A percentile compares a stretch with the other conserved stretches of the same genome.
Conservation (phyloP, 495 filamentous ascomycete species). For the Xeromyces bisporus region DNA sequence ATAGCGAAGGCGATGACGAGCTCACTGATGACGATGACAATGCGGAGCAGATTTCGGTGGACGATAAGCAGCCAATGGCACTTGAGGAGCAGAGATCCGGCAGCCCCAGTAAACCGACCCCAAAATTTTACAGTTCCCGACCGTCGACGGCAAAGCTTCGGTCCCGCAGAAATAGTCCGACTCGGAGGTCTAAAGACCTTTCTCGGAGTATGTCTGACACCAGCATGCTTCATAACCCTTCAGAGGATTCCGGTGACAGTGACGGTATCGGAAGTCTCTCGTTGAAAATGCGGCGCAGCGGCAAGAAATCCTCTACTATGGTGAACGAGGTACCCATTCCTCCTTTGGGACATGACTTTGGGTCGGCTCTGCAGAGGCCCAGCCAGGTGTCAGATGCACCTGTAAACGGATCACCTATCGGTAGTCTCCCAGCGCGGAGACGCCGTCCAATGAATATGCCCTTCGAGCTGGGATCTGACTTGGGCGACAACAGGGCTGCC, state of each 20-base stretch:
- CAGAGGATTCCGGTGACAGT: slow-evolving; percentile 27
- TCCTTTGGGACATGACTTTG: slow-evolving; percentile 12
- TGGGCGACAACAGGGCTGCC: slow-evolving; percentile 51
- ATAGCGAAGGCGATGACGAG: slow-evolving; percentile 79
- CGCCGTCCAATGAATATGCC: slow-evolving; percentile 39
- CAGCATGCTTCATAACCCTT: slow-evolving; percentile 51
- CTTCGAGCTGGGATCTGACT: slow-evolving; percentile 52
- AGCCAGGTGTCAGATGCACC: slow-evolving; percentile 37
- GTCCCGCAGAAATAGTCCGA: slow-evolving; percentile 24
- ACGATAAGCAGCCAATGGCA: slow-evolving; percentile 16
- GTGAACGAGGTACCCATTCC: slow-evolving; percentile 6
- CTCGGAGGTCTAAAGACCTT: slow-evolving; percentile 15
- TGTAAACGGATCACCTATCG: slow-evolving; percentile 23
- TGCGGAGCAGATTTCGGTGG: slow-evolving; percentile 29
- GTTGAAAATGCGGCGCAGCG: slow-evolving; percentile 9
- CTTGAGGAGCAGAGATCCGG: slow-evolving; percentile 5
- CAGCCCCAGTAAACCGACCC: slow-evolving; percentile 15
- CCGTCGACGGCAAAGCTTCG: slow-evolving; percentile 25
- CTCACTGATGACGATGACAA: slow-evolving; percentile 62
- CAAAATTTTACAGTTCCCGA: slow-evolving; percentile 30
- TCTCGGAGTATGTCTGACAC: slow-evolving; percentile 54
- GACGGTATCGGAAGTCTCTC: slow-evolving; percentile 28
- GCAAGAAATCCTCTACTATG: slow-evolving; percentile 8
- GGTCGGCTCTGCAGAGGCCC: slow-evolving; percentile 35
- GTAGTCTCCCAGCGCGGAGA: slow-evolving; percentile 15